Conservation (phyloP, 345 rosid genomes). For the Bretschneidera sinensis region DNA sequence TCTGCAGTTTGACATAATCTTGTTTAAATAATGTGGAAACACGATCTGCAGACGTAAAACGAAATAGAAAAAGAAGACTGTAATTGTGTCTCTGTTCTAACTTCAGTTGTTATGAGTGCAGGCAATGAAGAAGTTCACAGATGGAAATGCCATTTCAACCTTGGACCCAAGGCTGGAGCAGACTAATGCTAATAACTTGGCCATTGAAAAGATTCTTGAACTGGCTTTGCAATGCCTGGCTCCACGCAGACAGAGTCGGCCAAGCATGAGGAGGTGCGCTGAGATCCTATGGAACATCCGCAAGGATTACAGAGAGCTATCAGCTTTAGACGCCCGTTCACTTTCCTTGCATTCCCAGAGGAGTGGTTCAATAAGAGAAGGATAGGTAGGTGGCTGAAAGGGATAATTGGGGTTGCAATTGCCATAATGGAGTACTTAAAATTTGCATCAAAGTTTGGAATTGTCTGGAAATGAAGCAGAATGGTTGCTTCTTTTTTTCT, state of each 20-base stretch:
- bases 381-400: slow-evolving; percentile 9
- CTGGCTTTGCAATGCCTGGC: slow-evolving; percentile 75
- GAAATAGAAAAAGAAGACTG: not conserved
- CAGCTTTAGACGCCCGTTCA: slow-evolving; percentile 30
- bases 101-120: slow-evolving; percentile 29
- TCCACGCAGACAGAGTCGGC: slow-evolving; percentile 60
- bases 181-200: slow-evolving; percentile 41
- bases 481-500: not conserved
- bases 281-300: slow-evolving; percentile 89
- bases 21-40: not conserved
- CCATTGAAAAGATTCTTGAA: slow-evolving; percentile 68
- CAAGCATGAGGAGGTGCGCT: slow-evolving; percentile 75
- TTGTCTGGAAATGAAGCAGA: not conserved
- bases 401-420: not conserved
- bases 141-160: slow-evolving; percentile 49
- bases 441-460: not conserved
- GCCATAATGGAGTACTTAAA: not conserved
- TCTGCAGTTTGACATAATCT: not conserved
- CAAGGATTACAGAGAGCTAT: slow-evolving; percentile 62
- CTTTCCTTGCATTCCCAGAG: slow-evolving; percentile 34
- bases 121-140: slow-evolving; percentile 70
- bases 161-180: slow-evolving; percentile 72
- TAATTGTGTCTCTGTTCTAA: slow-evolving; percentile 3
- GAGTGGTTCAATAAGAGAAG: slow-evolving; percentile 22
- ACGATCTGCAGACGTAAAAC: no score